Evolutionary conservation across 441 rosid genomes (phyloP), one percentile per base, ranked within the genome.

Genomic region (California macrophylla): DNA sequence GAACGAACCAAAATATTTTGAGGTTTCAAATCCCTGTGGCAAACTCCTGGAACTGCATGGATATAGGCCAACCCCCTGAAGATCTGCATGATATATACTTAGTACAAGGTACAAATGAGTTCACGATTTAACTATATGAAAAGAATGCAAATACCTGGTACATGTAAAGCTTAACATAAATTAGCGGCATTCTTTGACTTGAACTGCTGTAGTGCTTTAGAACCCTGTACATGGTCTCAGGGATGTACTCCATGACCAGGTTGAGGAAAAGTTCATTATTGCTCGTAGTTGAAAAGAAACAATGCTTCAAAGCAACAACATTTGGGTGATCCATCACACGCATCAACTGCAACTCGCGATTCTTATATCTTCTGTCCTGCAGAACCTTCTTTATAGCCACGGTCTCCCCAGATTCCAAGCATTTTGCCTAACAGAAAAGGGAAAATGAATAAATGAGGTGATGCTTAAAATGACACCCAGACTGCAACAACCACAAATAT

Each of bases 21-120:
- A 32, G 99, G 99, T 86, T 95, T 95, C 75, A 95, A 78, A 83
- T 95, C 99, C 73, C 99, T 82, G 61, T 95, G 99, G 73, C 99
- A 95, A 69, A 92, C 98, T 70, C 92, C 89, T 74, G 95, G 85
- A 73, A 86, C 98, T 70, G 84, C 71, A 72, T 95, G 99, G 70
- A 91, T 89, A 64, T 95, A 95, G 0, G 96, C 97, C 76, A 95
- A 86, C 21, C 97, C 99, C 56, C 92, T 83, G 74, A 92, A 89
- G 63, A 95, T 95, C 99, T 95, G 83, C 5, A 36, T 78, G n/a
- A 34, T 1, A 15, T 23, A 3, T 50, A 3, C 12, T 6, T 7
- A 56, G 28, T 9, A 56, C 12, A 21, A 56, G 13, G 26, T 23
- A 56, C 62, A 56, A 5, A 7, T 65, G 2, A 66, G 50, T n/a